Evolutionary conservation across 2,329 filamentous ascomycete species (phyloP).

Genomic region (Metarhizium humberi): DNA sequence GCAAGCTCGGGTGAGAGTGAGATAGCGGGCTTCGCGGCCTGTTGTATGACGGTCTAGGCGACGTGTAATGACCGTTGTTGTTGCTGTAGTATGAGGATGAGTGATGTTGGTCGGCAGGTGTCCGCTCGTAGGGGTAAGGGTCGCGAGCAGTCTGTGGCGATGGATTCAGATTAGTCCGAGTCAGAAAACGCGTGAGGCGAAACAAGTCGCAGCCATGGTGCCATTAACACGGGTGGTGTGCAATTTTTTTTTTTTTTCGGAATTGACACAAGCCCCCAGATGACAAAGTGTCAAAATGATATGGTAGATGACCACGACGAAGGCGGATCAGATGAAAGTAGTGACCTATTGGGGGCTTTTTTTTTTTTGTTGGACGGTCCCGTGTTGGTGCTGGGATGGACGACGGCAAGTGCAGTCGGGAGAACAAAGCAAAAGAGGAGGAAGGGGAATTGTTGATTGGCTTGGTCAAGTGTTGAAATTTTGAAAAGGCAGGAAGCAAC

Average conservation of each 20-base stretch:
- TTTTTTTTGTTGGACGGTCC: background rate
- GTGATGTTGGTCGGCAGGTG: slow-evolving; percentile 31
- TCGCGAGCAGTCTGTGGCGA: slow-evolving; percentile 34
- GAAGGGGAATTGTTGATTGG: background rate
- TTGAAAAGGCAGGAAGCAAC: slow-evolving; percentile 6
- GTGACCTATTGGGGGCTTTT: background rate
- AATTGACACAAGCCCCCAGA: background rate
- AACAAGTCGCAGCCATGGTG: slow-evolving; percentile 1
- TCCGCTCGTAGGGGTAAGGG: slow-evolving; percentile 36
- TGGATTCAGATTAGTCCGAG: background rate
- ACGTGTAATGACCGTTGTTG: slow-evolving; percentile 36
- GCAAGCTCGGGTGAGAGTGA: slow-evolving; percentile 37
- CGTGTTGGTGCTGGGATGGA: background rate
- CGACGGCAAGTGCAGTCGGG: background rate
- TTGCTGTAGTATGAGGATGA: slow-evolving; percentile 36
- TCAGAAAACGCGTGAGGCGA: background rate
- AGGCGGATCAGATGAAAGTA: background rate
- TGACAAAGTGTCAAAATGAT: background rate
- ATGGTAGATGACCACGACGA: background rate
- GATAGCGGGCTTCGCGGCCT: slow-evolving; percentile 41
- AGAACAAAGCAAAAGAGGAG: background rate
- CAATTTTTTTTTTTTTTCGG: background rate
- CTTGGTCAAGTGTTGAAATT: background rate
- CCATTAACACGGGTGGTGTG: background rate
- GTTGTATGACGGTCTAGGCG: slow-evolving; percentile 34